These are phyloP conservation scores for Prunus mira DNA, from an alignment of 306 rosid species.

Conservation along the genomic window DNA sequence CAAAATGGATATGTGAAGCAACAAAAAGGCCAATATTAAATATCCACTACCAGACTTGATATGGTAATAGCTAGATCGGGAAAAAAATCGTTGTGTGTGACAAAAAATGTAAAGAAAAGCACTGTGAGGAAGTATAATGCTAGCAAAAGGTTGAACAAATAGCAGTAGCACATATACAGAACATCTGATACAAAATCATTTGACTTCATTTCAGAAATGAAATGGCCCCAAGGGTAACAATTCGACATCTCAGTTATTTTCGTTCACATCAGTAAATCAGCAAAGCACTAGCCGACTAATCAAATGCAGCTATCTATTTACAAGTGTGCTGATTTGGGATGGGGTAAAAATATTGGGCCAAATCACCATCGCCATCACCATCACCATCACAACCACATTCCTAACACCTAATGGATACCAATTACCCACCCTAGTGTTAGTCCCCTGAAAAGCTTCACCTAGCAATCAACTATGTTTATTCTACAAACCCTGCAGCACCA, in stretches of 20 bases:
- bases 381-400: too few relatives aligned
- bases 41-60: not conserved
- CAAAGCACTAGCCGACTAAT: not conserved
- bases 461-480: not conserved
- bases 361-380: too few relatives aligned
- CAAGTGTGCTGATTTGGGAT: not conserved
- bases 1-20: slow-evolving; percentile 2
- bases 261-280: not conserved
- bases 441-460: not conserved
- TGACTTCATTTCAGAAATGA: not conserved
- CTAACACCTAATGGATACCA: too few relatives aligned
- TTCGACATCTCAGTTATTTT: not conserved
- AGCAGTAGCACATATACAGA: not conserved
- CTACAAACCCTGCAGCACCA: not conserved
- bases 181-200: too few relatives aligned
- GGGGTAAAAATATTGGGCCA: too few relatives aligned
- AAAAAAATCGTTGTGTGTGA: not conserved
- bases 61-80: not conserved
- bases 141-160: too few relatives aligned
- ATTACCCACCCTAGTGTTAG: not conserved
- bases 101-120: not conserved
- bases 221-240: not conserved
- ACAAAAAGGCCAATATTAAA: not conserved
- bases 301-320: not conserved
- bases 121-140: not conserved